Percentiles rank a stretch among this genome's conserved stretches.
Conservation (phyloP, 257 asterid species). For the Capsicum pubescens region DNA sequence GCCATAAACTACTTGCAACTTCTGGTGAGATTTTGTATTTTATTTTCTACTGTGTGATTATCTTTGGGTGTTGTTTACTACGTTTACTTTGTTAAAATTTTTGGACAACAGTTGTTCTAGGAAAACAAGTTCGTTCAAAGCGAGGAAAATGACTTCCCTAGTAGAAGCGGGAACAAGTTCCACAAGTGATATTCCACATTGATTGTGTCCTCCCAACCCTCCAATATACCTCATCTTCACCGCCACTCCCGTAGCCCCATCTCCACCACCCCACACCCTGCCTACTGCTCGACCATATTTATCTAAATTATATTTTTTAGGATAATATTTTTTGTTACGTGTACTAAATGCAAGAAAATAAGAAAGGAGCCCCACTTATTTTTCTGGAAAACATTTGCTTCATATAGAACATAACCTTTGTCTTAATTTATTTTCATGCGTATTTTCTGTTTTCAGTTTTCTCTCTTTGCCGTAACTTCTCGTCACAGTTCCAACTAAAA, state of each 20-base stretch:
- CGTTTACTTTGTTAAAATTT: background rate
- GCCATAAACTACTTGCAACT: slow-evolving; percentile 82
- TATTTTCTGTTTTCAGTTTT: background rate
- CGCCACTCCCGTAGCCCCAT: background rate
- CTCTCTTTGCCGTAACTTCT: background rate
- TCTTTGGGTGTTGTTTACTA: background rate
- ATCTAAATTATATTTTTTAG: background rate
- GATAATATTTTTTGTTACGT: background rate
- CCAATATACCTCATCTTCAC: background rate
- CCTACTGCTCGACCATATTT: too few relatives aligned
- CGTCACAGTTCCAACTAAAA: background rate
- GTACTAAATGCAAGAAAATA: background rate
- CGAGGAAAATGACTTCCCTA: background rate
- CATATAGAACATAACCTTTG: background rate
- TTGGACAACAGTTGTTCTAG: background rate
- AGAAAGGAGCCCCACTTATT: background rate
- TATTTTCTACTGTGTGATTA: background rate
- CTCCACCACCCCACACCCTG: background rate
- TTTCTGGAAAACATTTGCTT: background rate
- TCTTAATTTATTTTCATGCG: background rate
- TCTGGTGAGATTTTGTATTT: slow-evolving; percentile 56
- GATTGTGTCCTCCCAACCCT: background rate
- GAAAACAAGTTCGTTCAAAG: background rate
- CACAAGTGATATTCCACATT: background rate
- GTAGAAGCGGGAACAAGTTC: background rate